phyloP scores from a whole-genome alignment of 495 filamentous ascomycete genomes.

The Podospora comata region DNA sequence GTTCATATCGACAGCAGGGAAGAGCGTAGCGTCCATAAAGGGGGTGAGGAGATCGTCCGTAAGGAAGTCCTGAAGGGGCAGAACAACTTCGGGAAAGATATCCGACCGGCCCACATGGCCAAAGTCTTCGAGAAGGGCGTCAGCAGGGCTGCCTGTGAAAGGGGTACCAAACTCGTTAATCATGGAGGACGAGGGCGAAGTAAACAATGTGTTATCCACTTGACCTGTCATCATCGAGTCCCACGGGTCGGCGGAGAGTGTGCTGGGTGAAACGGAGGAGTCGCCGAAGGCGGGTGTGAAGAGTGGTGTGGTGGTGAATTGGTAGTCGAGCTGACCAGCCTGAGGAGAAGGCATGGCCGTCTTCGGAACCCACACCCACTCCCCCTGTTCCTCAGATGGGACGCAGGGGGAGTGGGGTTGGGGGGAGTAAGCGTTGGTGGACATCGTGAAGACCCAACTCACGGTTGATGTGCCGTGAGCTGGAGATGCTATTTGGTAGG shows the following conservation, averaged over 20 bases:
- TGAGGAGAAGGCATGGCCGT: constrained; percentile 7
- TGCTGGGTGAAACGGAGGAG: neutral
- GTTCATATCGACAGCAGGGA: neutral
- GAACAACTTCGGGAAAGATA: neutral
- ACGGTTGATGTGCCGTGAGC: constrained; percentile 12
- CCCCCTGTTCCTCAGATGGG: constrained; percentile 14
- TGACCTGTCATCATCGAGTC: constrained; percentile 1
- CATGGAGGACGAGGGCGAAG: constrained; percentile 9
- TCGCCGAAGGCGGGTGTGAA: neutral
- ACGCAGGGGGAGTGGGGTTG: constrained; percentile 15
- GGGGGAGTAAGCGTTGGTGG: neutral
- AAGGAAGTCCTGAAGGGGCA: neutral
- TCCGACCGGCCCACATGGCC: neutral
- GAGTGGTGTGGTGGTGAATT: neutral
- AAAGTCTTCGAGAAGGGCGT: constrained; percentile 7
- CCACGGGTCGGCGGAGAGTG: neutral
- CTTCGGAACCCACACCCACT: constrained; percentile 21
- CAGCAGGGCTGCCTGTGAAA: constrained; percentile 1
- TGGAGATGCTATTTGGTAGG: constrained; percentile 10
- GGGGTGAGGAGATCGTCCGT: neutral
- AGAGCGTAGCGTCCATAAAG: neutral
- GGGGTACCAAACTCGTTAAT: constrained; percentile 1
- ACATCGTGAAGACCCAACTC: constrained; percentile 17
- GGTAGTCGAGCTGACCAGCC: constrained; percentile 2
- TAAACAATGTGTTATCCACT: neutral